Evolutionary conservation across 176 grass and related monocot species (phyloP).

Genomic region (Triticum monococcum): DNA sequence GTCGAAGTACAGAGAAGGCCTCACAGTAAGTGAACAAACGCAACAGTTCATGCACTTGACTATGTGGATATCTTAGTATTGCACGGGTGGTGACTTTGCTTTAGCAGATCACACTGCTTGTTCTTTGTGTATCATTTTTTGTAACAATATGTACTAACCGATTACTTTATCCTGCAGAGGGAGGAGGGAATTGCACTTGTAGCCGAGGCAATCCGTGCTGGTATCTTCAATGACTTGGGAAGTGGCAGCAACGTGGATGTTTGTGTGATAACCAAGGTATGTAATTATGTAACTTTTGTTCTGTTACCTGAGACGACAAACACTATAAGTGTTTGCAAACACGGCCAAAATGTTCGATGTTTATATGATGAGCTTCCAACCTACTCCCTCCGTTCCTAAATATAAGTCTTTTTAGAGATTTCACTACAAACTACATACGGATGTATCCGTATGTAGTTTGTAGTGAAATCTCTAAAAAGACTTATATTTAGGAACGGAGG

Average conservation of each 20-base stretch:
- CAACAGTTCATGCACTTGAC: neutral
- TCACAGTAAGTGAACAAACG: slow-evolving; percentile 62
- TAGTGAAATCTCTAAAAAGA: too few species aligned
- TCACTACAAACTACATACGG: too few species aligned
- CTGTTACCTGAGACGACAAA: neutral
- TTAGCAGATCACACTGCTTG: neutral
- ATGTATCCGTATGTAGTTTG: too few species aligned
- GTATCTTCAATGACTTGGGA: slow-evolving; percentile 96
- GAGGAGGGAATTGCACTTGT: slow-evolving; percentile 88
- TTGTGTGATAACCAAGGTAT: slow-evolving; percentile 97
- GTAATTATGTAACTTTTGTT: neutral
- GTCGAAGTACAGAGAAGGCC: slow-evolving; percentile 83
- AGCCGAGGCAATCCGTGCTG: slow-evolving; percentile 64
- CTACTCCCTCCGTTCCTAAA: neutral
- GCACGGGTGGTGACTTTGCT: neutral
- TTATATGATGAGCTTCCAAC: neutral
- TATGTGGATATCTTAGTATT: neutral
- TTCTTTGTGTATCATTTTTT: neutral
- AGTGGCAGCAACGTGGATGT: slow-evolving; percentile 98
- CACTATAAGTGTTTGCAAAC: slow-evolving; percentile 12
- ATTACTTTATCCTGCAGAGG: slow-evolving; percentile 49
- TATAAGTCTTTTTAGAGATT: too few species aligned
- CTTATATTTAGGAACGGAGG: too few species aligned
- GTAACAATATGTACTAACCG: neutral
- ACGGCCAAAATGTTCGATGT: neutral